Evolutionary conservation across 75 land plant species (phyloP).

Genomic region (Picea sitchensis): DNA sequence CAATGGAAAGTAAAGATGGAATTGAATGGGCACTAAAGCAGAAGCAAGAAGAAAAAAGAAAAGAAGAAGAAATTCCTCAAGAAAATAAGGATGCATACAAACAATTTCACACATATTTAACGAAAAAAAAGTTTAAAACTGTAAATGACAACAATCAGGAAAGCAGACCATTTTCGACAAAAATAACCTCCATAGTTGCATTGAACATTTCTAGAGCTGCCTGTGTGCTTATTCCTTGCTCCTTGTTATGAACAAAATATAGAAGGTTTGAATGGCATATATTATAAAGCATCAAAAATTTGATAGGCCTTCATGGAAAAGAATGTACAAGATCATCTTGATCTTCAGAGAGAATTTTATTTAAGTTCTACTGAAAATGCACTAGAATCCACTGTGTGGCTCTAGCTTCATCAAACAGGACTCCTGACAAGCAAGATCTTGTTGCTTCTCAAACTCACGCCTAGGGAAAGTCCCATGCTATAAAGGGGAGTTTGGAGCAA

Average conservation of each 20-base stretch:
- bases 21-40: background rate
- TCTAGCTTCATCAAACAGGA: background rate
- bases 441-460: background rate
- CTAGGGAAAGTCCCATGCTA: no score
- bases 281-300: background rate
- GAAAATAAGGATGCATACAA: background rate
- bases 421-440: background rate
- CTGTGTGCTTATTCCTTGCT: background rate
- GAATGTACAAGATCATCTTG: background rate
- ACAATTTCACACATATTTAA: background rate
- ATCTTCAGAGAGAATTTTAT: background rate
- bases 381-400: background rate
- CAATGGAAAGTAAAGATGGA: background rate
- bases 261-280: background rate
- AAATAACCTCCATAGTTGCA: background rate
- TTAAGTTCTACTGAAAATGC: background rate
- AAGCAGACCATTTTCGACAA: background rate
- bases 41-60: constrained; percentile 6
- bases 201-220: background rate
- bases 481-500: no score
- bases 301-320: background rate
- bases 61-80: background rate
- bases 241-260: background rate
- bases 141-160: no score
- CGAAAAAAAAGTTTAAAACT: no score